A percentile compares a stretch with the other conserved stretches of the same genome.
phyloP scores from a whole-genome alignment of 257 asterid genomes.

The Plantago elongata region DNA sequence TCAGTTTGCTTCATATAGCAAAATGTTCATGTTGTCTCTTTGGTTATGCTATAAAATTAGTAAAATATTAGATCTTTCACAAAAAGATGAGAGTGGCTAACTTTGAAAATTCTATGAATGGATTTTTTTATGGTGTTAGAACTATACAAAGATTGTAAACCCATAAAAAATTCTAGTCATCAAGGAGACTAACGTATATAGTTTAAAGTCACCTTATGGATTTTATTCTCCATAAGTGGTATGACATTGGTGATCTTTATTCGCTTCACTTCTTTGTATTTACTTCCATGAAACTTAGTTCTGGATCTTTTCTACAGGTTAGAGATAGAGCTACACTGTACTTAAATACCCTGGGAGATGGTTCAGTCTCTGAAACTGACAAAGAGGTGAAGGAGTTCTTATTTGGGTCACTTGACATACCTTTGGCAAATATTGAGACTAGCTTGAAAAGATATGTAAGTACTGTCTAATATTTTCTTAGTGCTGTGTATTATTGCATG shows the following conservation, averaged over 20 bases:
- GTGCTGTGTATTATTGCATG: conserved; percentile 3
- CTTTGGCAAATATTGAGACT: conserved; percentile 76
- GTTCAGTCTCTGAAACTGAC: conserved; percentile 84
- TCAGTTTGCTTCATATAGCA: conserved; percentile 29
- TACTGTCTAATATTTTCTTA: conserved; percentile 15
- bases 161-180: background rate
- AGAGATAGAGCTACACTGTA: conserved; percentile 99
- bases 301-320: conserved; percentile 47
- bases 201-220: background rate
- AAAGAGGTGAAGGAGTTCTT: conserved; percentile 77
- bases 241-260: background rate
- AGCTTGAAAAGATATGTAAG: conserved; percentile 88
- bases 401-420: conserved; percentile 84
- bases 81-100: too few relatives aligned
- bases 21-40: background rate
- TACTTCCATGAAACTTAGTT: conserved; percentile 7
- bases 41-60: background rate
- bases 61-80: background rate
- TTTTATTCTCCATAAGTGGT: background rate
- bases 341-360: conserved; percentile 94
- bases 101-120: background rate
- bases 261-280: background rate
- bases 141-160: background rate
- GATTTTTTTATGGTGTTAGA: background rate
- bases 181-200: background rate